Percentiles rank a stretch among this genome's conserved stretches.
phyloP scores from a whole-genome alignment of 2,329 filamentous ascomycete genomes.

The Sporothrix sp. region DNA sequence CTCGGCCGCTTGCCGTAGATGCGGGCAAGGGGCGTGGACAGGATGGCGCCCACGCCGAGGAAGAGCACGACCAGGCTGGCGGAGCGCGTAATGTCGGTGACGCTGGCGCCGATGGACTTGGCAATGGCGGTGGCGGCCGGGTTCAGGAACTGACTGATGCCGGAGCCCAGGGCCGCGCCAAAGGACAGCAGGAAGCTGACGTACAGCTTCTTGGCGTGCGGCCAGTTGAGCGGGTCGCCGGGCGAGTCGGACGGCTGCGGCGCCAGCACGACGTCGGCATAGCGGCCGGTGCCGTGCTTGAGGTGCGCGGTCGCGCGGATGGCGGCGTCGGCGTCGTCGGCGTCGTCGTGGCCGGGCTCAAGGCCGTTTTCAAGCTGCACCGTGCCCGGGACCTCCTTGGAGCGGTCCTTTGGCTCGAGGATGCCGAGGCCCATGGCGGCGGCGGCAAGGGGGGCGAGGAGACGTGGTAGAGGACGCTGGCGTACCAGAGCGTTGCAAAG shows the following conservation, averaged over 20 bases:
- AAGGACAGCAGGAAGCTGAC: conserved; percentile 30
- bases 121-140: conserved; percentile 27
- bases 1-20: conserved; percentile 23
- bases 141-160: conserved; percentile 22
- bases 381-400: background rate
- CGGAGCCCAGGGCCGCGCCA: conserved; percentile 26
- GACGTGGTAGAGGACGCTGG: background rate
- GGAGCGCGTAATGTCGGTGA: conserved; percentile 25
- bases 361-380: conserved; percentile 6
- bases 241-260: conserved; percentile 6
- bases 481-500: too few relatives aligned
- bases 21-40: conserved; percentile 23
- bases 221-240: conserved; percentile 6
- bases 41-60: conserved; percentile 57
- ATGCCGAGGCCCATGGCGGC: background rate
- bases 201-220: conserved; percentile 27
- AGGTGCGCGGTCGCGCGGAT: background rate
- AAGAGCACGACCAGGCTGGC: conserved; percentile 42
- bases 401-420: background rate
- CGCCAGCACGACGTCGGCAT: background rate
- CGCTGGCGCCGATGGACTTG: conserved; percentile 20
- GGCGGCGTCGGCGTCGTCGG: background rate
- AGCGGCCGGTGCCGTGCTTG: conserved; percentile 4
- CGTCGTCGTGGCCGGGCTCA: too few relatives aligned
- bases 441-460: too few relatives aligned